Evolutionary conservation across 768 basidiomycete species (phyloP), one percentile per base, ranked within the genome.

Genomic region (Mycena rosella): DNA sequence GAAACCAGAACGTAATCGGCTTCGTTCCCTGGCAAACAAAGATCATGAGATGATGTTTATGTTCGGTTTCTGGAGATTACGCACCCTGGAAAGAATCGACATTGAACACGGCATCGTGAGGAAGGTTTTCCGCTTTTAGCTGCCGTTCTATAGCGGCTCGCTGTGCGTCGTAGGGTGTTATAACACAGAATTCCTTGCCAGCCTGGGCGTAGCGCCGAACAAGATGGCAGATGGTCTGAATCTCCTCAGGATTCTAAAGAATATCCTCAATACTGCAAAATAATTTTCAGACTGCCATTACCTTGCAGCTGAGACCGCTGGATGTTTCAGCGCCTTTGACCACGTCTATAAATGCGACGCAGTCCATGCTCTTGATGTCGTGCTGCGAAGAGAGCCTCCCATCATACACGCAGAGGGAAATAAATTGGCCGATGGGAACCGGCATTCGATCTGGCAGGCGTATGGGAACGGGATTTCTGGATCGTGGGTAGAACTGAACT

Each of bases 101-200:
- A 64, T 86, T 88, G 77, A 81, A 88, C 0, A 87, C 85, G 78
- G 47, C 24, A 13, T 62, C 22, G 30, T 55, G 52, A n/a, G 61
- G 52, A 34, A 62, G 61, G 17, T 54, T 62, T 40, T 62, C 61
- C 15, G 42, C 40, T 45, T 62, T 40, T 32, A 54, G 61, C 40
- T 54, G 61, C 17, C n/a, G 61, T 53, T 62, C 52, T 34, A 62
- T 62, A 15, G 61, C 52, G 0, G 82, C 80, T 20, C 87, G 73
- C 73, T 88, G 87, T 0, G 83, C 83, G 65, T 88, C 87, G 63
- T 88, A 88, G 0, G 85, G 86, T 2, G 86, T 87, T 49, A 88
- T 86, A 59, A 88, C 70, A 52, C 83, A 82, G 56, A 85, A 86
- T 0, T 84, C 71, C 29, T 52, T 68, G 24, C 69, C 27, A n/a